Evolutionary conservation across 83 land plant species (phyloP).

Genomic region (Picea abies): DNA sequence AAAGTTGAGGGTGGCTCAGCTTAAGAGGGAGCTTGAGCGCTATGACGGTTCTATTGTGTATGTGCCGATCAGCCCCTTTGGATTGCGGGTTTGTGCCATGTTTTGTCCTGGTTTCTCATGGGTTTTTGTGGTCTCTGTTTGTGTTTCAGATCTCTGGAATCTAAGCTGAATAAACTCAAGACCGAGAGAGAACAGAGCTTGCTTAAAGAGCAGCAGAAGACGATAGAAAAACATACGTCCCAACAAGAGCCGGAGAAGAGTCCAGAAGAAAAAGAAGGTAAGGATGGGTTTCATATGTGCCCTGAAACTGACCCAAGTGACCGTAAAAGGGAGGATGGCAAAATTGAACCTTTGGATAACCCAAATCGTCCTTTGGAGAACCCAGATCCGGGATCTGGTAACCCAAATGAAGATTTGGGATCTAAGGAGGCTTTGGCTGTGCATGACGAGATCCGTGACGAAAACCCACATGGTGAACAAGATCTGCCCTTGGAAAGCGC

Average conservation of each 20-base stretch:
- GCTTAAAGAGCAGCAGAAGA: not conserved
- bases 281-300: too few relatives aligned
- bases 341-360: too few relatives aligned
- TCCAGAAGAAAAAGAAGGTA: not conserved
- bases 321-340: too few relatives aligned
- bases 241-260: not conserved
- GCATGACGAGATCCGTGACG: too few relatives aligned
- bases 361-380: not conserved
- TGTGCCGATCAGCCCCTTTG: not conserved
- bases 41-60: conserved; percentile 49
- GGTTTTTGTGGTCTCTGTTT: not conserved
- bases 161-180: conserved; percentile 21
- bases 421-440: too few relatives aligned
- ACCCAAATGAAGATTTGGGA: too few relatives aligned
- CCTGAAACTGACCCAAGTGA: too few relatives aligned
- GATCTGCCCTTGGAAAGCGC: not conserved
- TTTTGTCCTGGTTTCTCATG: not conserved
- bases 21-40: conserved; percentile 43
- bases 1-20: conserved; percentile 45
- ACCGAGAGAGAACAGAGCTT: not conserved
- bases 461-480: not conserved
- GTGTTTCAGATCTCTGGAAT: conserved; percentile 10
- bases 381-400: not conserved
- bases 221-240: not conserved
- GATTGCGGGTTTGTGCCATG: not conserved